A percentile compares a stretch with the other conserved stretches of the same genome.
Evolutionary conservation across 106 monocot species (phyloP).

Genomic region (Dendrobium officinale): DNA sequence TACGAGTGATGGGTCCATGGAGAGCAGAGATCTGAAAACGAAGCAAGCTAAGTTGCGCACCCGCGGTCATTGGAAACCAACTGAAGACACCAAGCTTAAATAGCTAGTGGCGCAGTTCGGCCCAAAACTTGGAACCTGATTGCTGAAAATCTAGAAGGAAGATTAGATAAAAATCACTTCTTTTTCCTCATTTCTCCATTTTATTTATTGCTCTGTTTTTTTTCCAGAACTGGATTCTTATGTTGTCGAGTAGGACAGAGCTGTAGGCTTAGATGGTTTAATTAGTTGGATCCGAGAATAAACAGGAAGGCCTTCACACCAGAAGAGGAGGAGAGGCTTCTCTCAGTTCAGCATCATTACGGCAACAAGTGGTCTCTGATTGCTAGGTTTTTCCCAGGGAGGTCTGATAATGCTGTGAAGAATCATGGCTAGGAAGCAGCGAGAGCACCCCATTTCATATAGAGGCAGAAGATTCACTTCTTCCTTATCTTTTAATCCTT

Average conservation of each 20-base stretch:
- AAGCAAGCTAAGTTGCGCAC: constrained; percentile 45
- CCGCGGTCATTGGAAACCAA: constrained; percentile 86
- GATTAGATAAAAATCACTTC: constrained; percentile 52
- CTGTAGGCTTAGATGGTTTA: constrained; percentile 27
- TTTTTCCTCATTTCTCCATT: background rate
- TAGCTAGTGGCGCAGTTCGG: constrained; percentile 67
- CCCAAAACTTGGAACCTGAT: constrained; percentile 94
- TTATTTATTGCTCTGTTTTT: background rate
- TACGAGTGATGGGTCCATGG: background rate
- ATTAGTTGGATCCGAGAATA: constrained; percentile 22
- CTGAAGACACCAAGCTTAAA: constrained; percentile 75
- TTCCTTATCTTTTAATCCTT: background rate
- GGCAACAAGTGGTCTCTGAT: constrained; percentile 26
- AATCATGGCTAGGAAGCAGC: constrained; percentile 20
- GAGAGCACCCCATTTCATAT: background rate
- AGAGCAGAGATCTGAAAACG: background rate
- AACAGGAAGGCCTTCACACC: constrained; percentile 16
- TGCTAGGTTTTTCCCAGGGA: constrained; percentile 17
- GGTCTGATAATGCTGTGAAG: constrained; percentile 20
- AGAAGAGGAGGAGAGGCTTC: constrained; percentile 20
- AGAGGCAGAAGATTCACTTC: background rate
- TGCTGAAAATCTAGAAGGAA: constrained; percentile 72
- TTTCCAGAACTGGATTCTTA: background rate
- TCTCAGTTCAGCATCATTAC: constrained; percentile 9
- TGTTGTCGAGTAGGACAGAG: constrained; percentile 13